Base-by-base conservation (phyloP, 2,329 filamentous ascomycete species). In the Colletotrichum australisinense region DNA sequence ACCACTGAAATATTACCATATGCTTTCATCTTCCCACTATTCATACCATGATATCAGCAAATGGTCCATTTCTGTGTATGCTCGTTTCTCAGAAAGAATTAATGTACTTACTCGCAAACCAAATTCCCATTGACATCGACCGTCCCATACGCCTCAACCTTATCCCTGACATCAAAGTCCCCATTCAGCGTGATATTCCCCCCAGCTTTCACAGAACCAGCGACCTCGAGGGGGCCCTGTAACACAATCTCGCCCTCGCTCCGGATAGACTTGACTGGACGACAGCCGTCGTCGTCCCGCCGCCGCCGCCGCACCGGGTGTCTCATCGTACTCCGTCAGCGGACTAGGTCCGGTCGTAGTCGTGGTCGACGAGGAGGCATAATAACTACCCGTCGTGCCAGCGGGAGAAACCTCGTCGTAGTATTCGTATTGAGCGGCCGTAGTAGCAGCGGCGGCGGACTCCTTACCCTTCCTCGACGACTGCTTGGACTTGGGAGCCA, bases 111-210 rank as follows among this genome's bases (percentile, higher is more conserved):
- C 86, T 80, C 80, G 81, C 84, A 86, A 16, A 78, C 83, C 72
- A 87, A 73, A 62, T 79, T 84, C 46, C 86, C 86, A 22, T 81
- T 81, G 32, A 87, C 79, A 5, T 80, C 80, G 49, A 88, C 82
- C 66, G 80, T 78, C 4, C 85, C 85, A 63, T 87, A 88, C 12
- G 85, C 86, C 73, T 88, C 85, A 35, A 88, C 80, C 65, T 82
- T 82, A 35, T 86, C 85, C 5, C 79, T 78, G n/a, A 88, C 80
- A 22, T 80, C 78, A 56, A 88, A 82, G 66, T 87, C 84, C 3
- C 85, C 86, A 4, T 81, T 78, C 30, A 89, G 81, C 16, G 78
- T 82, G 63, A 88, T 83, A 32, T 82, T 83, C 7, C 85, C 83
- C 64, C 84, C 85, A 6, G 83, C 85, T 74, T 83, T 83, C 76